Evolutionary conservation across 2,329 filamentous ascomycete genomes (phyloP).

Genomic region (Neurospora crassa): DNA sequence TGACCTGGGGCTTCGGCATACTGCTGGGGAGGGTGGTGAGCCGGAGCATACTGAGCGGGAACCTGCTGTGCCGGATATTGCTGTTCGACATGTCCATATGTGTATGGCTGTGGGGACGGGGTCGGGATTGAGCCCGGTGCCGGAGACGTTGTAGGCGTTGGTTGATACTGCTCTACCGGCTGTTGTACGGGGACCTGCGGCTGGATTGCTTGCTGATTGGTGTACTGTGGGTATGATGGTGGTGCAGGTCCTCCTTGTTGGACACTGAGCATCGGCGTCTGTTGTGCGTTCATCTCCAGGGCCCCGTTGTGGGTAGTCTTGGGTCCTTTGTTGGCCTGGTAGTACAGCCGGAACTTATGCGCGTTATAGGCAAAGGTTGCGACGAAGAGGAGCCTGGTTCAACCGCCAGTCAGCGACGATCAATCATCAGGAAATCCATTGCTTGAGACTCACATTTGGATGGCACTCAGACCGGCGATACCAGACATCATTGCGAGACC

Average conservation of each 20-base stretch:
- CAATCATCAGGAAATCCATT: not conserved
- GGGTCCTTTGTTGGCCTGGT: constrained; percentile 12
- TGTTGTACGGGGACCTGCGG: constrained; percentile 10
- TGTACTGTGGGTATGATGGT: constrained; percentile 12
- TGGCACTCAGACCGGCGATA: constrained; percentile 23
- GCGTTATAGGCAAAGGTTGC: constrained; percentile 19
- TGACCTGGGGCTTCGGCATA: constrained; percentile 1
- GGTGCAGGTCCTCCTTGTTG: constrained; percentile 4
- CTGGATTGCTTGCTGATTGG: constrained; percentile 13
- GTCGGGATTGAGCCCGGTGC: constrained; percentile 1
- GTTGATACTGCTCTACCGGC: constrained; percentile 2
- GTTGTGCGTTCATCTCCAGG: constrained; percentile 22
- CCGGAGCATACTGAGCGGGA: constrained; percentile 1
- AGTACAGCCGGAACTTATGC: constrained; percentile 21
- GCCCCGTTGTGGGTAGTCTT: constrained; percentile 13
- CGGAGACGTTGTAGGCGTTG: not conserved
- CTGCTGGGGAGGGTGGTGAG: not conserved
- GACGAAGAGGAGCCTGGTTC: constrained; percentile 15
- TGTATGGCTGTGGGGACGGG: not conserved
- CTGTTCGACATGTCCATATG: constrained; percentile 2
- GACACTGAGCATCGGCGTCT: constrained; percentile 10
- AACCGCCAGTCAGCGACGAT: not conserved
- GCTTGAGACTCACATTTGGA: constrained; percentile 18
- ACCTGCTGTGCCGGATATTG: constrained; percentile 4
- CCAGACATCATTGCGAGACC: constrained; percentile 21